Base-by-base conservation (phyloP, 352 stramenopile genomes). In the Phytopythium montanum region DNA sequence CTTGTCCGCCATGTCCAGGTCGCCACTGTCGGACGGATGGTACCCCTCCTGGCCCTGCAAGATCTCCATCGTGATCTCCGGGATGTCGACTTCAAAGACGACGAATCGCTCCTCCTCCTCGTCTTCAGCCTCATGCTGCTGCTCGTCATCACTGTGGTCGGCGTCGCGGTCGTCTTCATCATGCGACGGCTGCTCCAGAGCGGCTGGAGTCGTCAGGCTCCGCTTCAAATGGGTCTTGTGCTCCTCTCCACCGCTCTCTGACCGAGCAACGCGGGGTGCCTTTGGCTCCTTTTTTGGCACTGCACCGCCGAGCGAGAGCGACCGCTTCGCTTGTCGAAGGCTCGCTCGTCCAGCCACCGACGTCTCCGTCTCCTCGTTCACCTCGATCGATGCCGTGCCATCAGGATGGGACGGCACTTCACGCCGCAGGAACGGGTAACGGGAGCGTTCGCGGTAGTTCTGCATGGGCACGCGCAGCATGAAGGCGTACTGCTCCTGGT, bases 401-500 rank as follows among this genome's bases (percentile, higher is more conserved):
- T 55, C 49, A 9, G 29, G 28, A n/a, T 42, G 28, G 19, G 21
- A 42, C n/a, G 29, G 26, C 26, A 45, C 29, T 34, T 60, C 45
- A 18, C 41, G 52, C 60, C 60, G 56, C 21, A 63, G 31, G 26
- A 78, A 81, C 41, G 64, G 57, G 34, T 87, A 86, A 4, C 76
- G 79, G 60, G 77, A 83, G 12, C 69, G 69, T 57, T 95, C 86
- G 42, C 71, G 64, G 23, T 90, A 78, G 54, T 95, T 94, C 48
- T 91, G 81, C 41, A 89, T 75, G 18, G 86, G 84, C 3, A 91
- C 71, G 19, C 80, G 74, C 23, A 94, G 57, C 21, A 95, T 61
- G 56, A 95, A 91, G 0, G 76, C 79, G 50, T 94, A 92, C 46
- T 95, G 86, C 36, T 91, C 84, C 60, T 90, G 77, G 50, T 90